Evolutionary conservation across 305 asterid genomes (phyloP).

Genomic region (Fraxinus ornus): DNA sequence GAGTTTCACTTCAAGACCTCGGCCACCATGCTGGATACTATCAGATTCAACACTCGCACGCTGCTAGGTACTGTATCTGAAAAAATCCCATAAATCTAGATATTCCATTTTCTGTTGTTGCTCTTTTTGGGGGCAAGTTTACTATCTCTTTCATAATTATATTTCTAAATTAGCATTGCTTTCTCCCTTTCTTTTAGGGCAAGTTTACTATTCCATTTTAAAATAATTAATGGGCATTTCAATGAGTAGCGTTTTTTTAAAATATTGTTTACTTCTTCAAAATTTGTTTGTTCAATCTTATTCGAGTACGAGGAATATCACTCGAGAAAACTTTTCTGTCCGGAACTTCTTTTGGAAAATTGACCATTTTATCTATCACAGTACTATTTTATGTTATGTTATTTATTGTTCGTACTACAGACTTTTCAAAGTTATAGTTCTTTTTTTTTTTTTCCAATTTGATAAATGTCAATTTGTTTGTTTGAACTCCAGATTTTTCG

Average conservation of each 20-base stretch:
- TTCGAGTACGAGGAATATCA: background rate
- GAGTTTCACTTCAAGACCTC: conserved; percentile 44
- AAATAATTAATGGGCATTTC: background rate
- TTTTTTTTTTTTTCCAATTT: background rate
- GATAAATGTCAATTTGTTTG: background rate
- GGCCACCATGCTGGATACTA: conserved; percentile 94
- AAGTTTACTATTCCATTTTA: background rate
- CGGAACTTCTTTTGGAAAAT: background rate
- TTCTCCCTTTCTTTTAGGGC: background rate
- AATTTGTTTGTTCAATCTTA: background rate
- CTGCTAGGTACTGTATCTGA: conserved; percentile 53
- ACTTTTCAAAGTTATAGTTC: background rate
- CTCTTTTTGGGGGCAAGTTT: background rate
- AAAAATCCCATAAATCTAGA: background rate
- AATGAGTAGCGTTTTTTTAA: background rate
- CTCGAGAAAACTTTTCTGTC: background rate
- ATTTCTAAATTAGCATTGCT: background rate
- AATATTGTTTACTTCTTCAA: background rate
- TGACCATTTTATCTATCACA: background rate
- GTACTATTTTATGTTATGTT: background rate
- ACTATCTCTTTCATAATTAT: background rate
- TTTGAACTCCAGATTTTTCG: background rate
- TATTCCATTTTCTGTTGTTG: background rate
- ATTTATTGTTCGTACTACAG: background rate
- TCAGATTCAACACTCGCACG: conserved; percentile 75